Percentiles rank a stretch among this genome's conserved stretches.
Evolutionary conservation across 2,329 filamentous ascomycete genomes (phyloP).

Genomic region (Tolypocladium tundrense): DNA sequence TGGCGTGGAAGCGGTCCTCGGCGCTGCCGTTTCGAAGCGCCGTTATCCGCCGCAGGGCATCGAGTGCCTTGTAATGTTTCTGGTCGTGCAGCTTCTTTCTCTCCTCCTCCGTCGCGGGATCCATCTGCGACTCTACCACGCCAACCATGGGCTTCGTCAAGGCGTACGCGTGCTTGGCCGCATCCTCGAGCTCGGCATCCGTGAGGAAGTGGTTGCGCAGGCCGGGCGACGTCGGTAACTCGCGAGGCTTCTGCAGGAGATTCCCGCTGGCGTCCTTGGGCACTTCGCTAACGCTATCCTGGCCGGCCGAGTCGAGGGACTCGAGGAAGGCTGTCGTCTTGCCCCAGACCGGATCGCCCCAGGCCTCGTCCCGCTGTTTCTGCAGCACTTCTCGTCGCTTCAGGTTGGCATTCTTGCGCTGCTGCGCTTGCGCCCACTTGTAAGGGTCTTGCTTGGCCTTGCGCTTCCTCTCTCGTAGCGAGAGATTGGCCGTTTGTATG

Average conservation of each 20-base stretch:
- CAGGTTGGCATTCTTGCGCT: slow-evolving; percentile 75
- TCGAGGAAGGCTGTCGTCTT: slow-evolving; percentile 71
- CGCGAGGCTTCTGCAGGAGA: slow-evolving; percentile 24
- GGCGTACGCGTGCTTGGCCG: slow-evolving; percentile 56
- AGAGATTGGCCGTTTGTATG: slow-evolving; percentile 54
- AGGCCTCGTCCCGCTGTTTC: slow-evolving; percentile 49
- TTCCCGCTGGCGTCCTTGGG: slow-evolving; percentile 31
- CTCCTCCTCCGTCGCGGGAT: slow-evolving; percentile 28
- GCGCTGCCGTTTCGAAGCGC: slow-evolving; percentile 66
- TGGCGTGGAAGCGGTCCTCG: slow-evolving; percentile 70
- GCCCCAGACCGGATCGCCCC: slow-evolving; percentile 74
- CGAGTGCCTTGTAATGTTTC: slow-evolving; percentile 56
- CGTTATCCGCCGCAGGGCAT: slow-evolving; percentile 72
- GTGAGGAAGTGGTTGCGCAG: slow-evolving; percentile 70
- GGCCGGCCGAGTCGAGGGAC: slow-evolving; percentile 61
- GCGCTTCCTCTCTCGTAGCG: slow-evolving; percentile 52
- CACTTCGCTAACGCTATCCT: slow-evolving; percentile 26
- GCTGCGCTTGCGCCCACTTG: slow-evolving; percentile 66
- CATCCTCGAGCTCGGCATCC: slow-evolving; percentile 53
- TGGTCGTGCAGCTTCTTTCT: slow-evolving; percentile 34
- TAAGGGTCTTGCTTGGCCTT: slow-evolving; percentile 71
- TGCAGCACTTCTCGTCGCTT: slow-evolving; percentile 62
- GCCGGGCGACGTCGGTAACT: slow-evolving; percentile 35
- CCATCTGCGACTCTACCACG: slow-evolving; percentile 23
- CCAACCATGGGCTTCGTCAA: slow-evolving; percentile 51